Evolutionary conservation across 2,329 filamentous ascomycete species (phyloP), one percentile per base, ranked within the genome.

Genomic region (Pseudomassariella vexata): DNA sequence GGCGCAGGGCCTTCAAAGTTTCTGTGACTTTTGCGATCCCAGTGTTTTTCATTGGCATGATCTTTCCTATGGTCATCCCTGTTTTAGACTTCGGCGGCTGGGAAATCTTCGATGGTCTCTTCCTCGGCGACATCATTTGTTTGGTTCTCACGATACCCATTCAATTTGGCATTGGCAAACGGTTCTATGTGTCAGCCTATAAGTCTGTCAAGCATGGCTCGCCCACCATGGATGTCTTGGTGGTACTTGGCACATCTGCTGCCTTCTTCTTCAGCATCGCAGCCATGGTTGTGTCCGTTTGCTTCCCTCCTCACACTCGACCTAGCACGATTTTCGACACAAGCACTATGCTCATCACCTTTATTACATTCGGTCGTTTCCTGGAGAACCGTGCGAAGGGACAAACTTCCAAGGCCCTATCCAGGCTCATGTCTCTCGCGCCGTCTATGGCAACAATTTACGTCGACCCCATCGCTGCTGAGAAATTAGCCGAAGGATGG

Each of bases 361-460:
- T 98, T 55, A 87, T 95, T 56, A 88, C 84, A 1, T 64, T 98
- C 3, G 87, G 92, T 4, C 81, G 92, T 21, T 98, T 84, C 63
- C 63, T 98, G 12, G 92, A 98, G 60, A 98, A 96, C 54, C 70
- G 81, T 12, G 92, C 92, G 32, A 98, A 96, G 63, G 92, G 92
- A 0, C 86, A 96, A 61, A 98, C 92, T 0, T 95, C 89, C 5
- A 92, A 86, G 53, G 92, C 92, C 1, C 73, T 98, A 3, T 96
- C 90, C 6, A 76, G 82, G 16, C 76, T 98, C 20, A 98, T 98
- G 92, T 95, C 87, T 11, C 69, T 98, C 28, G 86, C 92, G 17
- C 92, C 92, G 2, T 94, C 89, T 1, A 96, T 94, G 85, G 88
- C 92, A 3, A 94, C 88, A 5, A 96, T 98, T 44, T 98, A 96